Evolutionary conservation across 768 basidiomycete genomes (phyloP).

Genomic region (Suillus alpinus): DNA sequence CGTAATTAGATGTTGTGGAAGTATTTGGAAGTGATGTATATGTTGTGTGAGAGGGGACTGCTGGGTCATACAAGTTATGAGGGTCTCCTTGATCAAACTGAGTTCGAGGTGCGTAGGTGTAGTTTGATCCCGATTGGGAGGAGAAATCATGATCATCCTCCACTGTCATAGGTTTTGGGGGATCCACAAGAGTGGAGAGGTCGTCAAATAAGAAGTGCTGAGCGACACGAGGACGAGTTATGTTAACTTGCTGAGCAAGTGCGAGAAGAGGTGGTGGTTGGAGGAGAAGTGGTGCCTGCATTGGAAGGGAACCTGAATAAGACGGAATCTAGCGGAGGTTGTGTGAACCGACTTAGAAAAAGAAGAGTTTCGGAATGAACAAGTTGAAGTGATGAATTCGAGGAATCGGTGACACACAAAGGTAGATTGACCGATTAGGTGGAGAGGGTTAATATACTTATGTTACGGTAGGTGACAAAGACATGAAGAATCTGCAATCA

Average conservation of each 20-base stretch:
- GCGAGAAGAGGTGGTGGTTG: slow-evolving; percentile 26
- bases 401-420: slow-evolving; percentile 17
- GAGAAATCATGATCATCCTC: slow-evolving; percentile 33
- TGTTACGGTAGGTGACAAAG: slow-evolving; percentile 22
- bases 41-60: too few relatives aligned
- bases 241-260: not conserved
- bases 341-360: slow-evolving; percentile 17
- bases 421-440: slow-evolving; percentile 23
- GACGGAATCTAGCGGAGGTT: slow-evolving; percentile 9
- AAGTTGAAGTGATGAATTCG: slow-evolving; percentile 9
- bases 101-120: slow-evolving; percentile 32
- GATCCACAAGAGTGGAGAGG: slow-evolving; percentile 21
- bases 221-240: slow-evolving; percentile 13
- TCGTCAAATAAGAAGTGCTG: slow-evolving; percentile 20
- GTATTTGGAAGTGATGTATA: too few relatives aligned
- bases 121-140: slow-evolving; percentile 34
- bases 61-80: too few relatives aligned
- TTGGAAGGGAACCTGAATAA: slow-evolving; percentile 11
- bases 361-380: slow-evolving; percentile 18
- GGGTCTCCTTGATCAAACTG: too few relatives aligned
- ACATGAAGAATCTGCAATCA: slow-evolving; percentile 3
- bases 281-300: slow-evolving; percentile 26
- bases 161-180: slow-evolving; percentile 32
- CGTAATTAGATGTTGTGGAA: too few relatives aligned
- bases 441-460: slow-evolving; percentile 25